phyloP scores from a whole-genome alignment of 352 stramenopile species.

The Stephanocyclus meneghinianus region DNA sequence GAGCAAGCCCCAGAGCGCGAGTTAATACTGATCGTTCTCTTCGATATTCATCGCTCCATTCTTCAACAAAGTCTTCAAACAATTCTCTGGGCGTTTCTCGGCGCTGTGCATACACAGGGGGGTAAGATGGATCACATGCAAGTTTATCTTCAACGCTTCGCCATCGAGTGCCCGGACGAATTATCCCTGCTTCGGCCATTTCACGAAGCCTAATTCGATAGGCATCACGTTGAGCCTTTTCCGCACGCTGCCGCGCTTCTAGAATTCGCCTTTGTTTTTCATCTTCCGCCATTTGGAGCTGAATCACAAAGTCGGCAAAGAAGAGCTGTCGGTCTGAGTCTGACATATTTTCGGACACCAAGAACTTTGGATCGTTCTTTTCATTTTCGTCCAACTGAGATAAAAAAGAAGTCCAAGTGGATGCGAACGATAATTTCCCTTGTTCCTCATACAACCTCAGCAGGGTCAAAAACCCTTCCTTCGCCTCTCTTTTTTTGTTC shows the following conservation, averaged over 20 bases:
- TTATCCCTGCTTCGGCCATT: constrained; percentile 52
- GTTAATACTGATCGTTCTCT: constrained; percentile 55
- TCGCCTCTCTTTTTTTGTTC: constrained; percentile 64
- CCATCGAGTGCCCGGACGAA: constrained; percentile 61
- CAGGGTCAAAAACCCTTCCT: constrained; percentile 61
- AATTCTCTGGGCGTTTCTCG: constrained; percentile 62
- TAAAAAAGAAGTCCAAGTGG: constrained; percentile 71
- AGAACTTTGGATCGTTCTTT: constrained; percentile 59
- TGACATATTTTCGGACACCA: constrained; percentile 50
- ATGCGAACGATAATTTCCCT: constrained; percentile 66
- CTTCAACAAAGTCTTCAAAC: constrained; percentile 76
- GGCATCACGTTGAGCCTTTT: constrained; percentile 74
- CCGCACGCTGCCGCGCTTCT: constrained; percentile 61
- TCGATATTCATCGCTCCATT: constrained; percentile 68
- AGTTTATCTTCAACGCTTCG: constrained; percentile 58
- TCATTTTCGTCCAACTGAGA: constrained; percentile 49
- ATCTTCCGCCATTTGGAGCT: constrained; percentile 71
- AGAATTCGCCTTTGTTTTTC: constrained; percentile 69
- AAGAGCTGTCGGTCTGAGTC: constrained; percentile 70
- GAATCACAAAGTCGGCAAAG: constrained; percentile 74
- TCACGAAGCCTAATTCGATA: constrained; percentile 48
- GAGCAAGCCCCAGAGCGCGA: constrained; percentile 38
- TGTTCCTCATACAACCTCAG: constrained; percentile 63
- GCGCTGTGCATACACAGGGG: constrained; percentile 56
- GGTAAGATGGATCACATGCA: constrained; percentile 46